Evolutionary conservation across 177 flowering plant species (phyloP), one percentile per base, ranked within the genome.

Genomic region (Tripterygium wilfordii): DNA sequence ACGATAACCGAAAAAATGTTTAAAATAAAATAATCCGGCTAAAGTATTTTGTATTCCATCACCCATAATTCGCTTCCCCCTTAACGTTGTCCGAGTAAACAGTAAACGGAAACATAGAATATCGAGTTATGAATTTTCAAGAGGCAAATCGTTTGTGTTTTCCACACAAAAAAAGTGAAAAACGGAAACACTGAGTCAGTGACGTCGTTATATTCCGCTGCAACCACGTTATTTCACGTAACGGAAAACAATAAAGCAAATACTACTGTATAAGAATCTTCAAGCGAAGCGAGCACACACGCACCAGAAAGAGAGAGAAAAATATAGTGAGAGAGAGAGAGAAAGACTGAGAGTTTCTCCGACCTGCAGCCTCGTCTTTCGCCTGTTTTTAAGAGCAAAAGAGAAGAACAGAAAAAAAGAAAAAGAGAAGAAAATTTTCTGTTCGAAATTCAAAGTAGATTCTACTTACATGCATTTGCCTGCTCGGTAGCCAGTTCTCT

Each of bases 191-290:
- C 42, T 24, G 42, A 18, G 42, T 18, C 19, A 10, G 3, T 46
- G 44, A 67, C 72, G 61, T 18, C 66, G 78, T 70, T 41, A 42
- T 8, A 21, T 17, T 7, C 43, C 51, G 67, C 72, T 67, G 67
- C 65, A 67, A 69, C 78, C 71, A 9, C 71, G 79, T 78, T 53
- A 62, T 31, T 6, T 10, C 0, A 9, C 38, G 24, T 48, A 38
- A 63, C 71, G 61, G 67, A 63, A 49, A 50, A 53, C 22, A 26
- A 36, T 22, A 49, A 53, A 42, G 39, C 38, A 10, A 63, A 44
- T 36, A 25, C 46, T 21, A 49, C 38, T 53, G 56, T 57, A 51
- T 57, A 61, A 72, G 58, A 45, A 54, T 54, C 60, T 56, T 44
- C 24, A 33, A 33, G n/a, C n/a, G n/a, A n/a, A n/a, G n/a, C n/a